These are phyloP conservation scores for Myriosclerotinia curreyana DNA, from an alignment of 2,329 filamentous ascomycete species.

Conservation along the genomic window DNA sequence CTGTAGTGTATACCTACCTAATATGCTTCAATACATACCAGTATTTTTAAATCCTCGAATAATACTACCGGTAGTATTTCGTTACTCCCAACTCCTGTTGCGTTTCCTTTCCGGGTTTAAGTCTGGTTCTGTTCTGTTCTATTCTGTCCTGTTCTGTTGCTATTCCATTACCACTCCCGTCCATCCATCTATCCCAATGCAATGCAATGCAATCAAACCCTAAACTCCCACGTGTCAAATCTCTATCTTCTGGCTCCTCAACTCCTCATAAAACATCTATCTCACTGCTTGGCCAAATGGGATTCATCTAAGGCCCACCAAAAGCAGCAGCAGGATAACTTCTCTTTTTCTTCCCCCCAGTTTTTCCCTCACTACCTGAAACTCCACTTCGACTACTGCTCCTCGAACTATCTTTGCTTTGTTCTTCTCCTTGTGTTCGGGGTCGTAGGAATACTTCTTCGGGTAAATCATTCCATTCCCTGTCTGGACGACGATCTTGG, in stretches of 20 bases:
- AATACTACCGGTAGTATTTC: not conserved
- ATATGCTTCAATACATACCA: no score
- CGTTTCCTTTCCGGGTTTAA: not conserved
- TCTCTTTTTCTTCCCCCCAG: constrained; percentile 54
- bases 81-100: not conserved
- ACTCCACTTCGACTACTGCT: constrained; percentile 49
- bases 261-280: no score
- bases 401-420: constrained; percentile 48
- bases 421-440: constrained; percentile 38
- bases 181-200: not conserved
- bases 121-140: not conserved
- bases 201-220: no score
- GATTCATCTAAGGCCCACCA: constrained; percentile 36
- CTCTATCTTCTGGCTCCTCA: no score
- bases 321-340: constrained; percentile 63
- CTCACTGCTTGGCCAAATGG: not conserved
- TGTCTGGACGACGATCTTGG: constrained; percentile 57
- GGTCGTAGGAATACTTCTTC: constrained; percentile 48
- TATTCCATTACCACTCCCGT: not conserved
- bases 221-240: no score
- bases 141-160: not conserved
- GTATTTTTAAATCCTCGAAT: not conserved
- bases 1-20: no score
- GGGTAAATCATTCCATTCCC: constrained; percentile 65
- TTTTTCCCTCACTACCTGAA: constrained; percentile 44